These are phyloP conservation scores for Solanum rostratum DNA, from an alignment of 257 asterid species.

Conservation along the genomic window DNA sequence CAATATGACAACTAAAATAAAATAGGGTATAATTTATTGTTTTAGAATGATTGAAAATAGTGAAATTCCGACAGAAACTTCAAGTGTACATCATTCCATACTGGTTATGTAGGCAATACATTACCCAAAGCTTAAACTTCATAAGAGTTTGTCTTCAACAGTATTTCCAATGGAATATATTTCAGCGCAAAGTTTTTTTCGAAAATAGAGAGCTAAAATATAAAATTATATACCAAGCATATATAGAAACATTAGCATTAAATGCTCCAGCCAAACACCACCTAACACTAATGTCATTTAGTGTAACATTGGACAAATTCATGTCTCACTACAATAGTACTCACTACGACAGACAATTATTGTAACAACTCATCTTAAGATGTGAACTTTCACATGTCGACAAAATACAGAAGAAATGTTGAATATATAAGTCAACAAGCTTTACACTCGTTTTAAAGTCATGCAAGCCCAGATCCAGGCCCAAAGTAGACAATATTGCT, in stretches of 20 bases:
- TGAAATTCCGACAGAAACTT: neutral
- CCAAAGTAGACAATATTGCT: no score
- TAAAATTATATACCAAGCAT: neutral
- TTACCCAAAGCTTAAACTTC: neutral
- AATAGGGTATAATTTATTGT: no score
- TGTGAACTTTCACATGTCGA: no score
- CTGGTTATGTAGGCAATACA: neutral
- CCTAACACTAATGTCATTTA: slow-evolving; percentile 28
- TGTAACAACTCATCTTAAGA: no score
- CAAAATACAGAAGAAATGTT: no score
- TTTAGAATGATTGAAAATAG: neutral
- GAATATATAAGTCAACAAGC: no score
- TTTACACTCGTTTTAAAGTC: no score
- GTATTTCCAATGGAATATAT: neutral
- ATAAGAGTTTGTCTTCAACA: neutral
- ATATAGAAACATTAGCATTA: slow-evolving; percentile 11
- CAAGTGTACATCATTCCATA: neutral
- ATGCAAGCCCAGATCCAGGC: no score
- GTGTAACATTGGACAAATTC: slow-evolving; percentile 27
- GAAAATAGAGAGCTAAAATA: neutral
- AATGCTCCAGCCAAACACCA: slow-evolving; percentile 30
- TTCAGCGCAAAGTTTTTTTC: neutral
- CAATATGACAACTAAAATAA: no score
- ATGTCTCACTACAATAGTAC: slow-evolving; percentile 22
- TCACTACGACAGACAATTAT: slow-evolving; percentile 3